Conservation (phyloP, 331 rosid species). For the Quercus lobata region DNA sequence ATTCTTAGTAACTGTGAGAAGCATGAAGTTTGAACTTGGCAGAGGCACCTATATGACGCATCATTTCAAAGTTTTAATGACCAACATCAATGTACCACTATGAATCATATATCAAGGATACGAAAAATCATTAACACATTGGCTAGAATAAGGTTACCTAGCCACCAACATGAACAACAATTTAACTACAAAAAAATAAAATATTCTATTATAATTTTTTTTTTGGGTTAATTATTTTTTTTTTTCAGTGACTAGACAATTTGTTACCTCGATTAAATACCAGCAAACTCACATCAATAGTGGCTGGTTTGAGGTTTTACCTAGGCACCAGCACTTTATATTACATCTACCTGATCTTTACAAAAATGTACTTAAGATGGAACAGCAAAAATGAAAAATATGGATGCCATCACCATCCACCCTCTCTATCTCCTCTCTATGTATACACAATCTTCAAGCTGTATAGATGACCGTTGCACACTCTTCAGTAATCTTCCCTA, state of each 20-base stretch:
- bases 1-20: neutral
- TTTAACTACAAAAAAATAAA: no score
- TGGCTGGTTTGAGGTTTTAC: constrained; percentile 45
- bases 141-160: no score
- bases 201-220: neutral
- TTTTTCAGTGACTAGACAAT: neutral
- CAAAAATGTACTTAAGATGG: constrained; percentile 36
- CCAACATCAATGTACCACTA: no score
- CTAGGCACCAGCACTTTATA: constrained; percentile 35
- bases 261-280: constrained; percentile 1
- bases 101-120: no score
- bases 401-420: constrained; percentile 22
- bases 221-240: neutral
- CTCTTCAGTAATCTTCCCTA: constrained; percentile 13
- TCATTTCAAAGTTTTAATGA: no score
- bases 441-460: constrained; percentile 38
- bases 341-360: constrained; percentile 50
- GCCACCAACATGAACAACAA: no score
- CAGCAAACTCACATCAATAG: constrained; percentile 30
- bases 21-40: no score
- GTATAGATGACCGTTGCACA: constrained; percentile 24
- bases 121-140: no score
- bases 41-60: no score
- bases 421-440: constrained; percentile 13
- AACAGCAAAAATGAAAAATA: constrained; percentile 19